A percentile compares a stretch with the other conserved stretches of the same genome.
phyloP scores from a whole-genome alignment of 805 yeast genomes.

The Ogataea sp. region DNA sequence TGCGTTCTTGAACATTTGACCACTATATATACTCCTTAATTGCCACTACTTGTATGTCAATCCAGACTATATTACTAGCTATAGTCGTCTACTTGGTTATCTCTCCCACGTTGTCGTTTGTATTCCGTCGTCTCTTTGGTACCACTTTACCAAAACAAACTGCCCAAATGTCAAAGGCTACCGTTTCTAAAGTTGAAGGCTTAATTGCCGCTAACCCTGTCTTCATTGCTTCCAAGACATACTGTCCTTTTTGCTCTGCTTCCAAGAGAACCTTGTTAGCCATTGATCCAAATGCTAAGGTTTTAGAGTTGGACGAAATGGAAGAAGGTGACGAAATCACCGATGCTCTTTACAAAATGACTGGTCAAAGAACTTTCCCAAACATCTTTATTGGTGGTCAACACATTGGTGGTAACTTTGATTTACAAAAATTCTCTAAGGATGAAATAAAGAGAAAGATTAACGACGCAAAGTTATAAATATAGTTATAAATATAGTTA shows the following conservation, averaged over 20 bases:
- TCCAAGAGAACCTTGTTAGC: slow-evolving; percentile 35
- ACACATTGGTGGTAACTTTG: slow-evolving; percentile 95
- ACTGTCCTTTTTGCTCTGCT: slow-evolving; percentile 59
- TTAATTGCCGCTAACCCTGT: slow-evolving; percentile 59
- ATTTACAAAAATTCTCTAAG: slow-evolving; percentile 60
- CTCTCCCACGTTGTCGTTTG: background rate
- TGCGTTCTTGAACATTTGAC: no score
- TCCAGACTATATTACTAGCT: background rate
- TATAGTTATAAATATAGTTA: no score
- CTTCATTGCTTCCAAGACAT: slow-evolving; percentile 75
- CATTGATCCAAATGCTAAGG: slow-evolving; percentile 38
- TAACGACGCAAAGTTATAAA: slow-evolving; percentile 2
- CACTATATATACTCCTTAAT: no score
- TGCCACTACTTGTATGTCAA: background rate
- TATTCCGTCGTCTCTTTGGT: slow-evolving; percentile 1
- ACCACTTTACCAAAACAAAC: background rate
- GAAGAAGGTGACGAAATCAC: slow-evolving; percentile 80
- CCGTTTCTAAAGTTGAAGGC: slow-evolving; percentile 48
- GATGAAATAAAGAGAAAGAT: slow-evolving; percentile 39
- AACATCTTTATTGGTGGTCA: slow-evolving; percentile 83
- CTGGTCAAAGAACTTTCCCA: slow-evolving; percentile 93
- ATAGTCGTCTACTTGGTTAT: background rate
- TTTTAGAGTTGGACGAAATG: slow-evolving; percentile 42
- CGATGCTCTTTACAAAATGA: slow-evolving; percentile 63
- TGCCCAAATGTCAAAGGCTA: slow-evolving; percentile 48